Base-by-base conservation (phyloP, 1,284 basidiomycete genomes). In the Cutaneotrichosporon sp. region DNA sequence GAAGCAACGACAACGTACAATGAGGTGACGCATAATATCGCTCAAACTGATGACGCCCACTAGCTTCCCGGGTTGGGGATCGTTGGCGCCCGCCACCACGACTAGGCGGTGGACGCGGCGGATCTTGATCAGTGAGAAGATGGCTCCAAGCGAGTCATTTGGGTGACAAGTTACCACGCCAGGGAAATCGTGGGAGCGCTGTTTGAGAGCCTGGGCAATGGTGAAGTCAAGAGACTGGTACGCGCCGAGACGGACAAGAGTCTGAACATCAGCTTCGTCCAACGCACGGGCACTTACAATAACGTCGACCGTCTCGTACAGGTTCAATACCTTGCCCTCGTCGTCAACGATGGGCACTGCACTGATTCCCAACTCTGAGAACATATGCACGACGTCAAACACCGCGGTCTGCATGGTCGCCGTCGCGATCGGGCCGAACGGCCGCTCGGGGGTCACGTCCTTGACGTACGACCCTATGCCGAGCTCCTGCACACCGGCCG, bases 271-370 rank as follows among this genome's bases (percentile, higher is more conserved):
- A 49, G 57, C 62, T 32, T 21, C 16, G 34, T 31, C 46, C 30
- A 31, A 2, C 21, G 42, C 10, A 5, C 49, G 2, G n/a, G 9
- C 1, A 86, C 91, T 78, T 80, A 96, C 93, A 69, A 99, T 97
- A 58, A 99, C 96, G 82, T 99, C 97, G 22, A 99, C 97, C 2
- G 96, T 97, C 81, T 99, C 97, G 79, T 99, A 99, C 52, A 99
- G 81, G 78, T 99, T 96, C 64, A 99, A 87, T 38, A 99, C 97
- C 63, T 95, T 87, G 10, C 96, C 97, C 4, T 94, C 86, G 63
- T 91, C 88, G 74, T 97, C 92, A 26, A 99, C 85, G 74, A 99
- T 97, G 4, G 97, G 97, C 11, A 99, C 96, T 2, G 96, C 95
- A 26, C 92, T 96, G 71, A 99, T 97, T 16, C 93, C 90, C 40